Base-by-base conservation (phyloP, 169 alveolate genomes). In the Plasmodium malariae region DNA sequence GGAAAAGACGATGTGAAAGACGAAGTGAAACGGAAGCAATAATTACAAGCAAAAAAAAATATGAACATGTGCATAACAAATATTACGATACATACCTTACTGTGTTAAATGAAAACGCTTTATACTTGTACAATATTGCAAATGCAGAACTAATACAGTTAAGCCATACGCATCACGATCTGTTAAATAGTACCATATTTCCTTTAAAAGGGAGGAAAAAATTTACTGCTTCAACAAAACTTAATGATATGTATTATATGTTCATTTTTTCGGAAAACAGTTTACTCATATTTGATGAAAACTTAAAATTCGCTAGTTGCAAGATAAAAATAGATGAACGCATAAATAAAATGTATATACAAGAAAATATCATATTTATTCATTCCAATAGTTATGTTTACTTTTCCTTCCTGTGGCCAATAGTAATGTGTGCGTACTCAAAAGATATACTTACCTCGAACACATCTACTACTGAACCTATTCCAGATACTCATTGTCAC, bases 341-440 rank as follows among this genome's bases (percentile, higher is more conserved):
- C 36, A 83, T 67, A 14, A 60, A 65, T 45, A 70, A 71, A 55
- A 65, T 83, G 63, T 83, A 51, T 57, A 36, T 83, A 43, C 24
- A 49, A 19, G 71, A 67, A 3, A 45, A 71, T 11, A 51, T 67
- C 36, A 24, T 83, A 40, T 83, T 83, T 26, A 3, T 83, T 21
- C 73, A 32, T 32, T 51, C 91, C 14, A 83, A 83, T 45, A 83
- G 67, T 43, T 34, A 21, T 83, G 11, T 83, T 5, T 83, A 83
- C 49, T 83, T 83, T 40, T 26, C 72, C 1, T 65, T 34, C 28
- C 5, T n/a, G n/a, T n/a, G n/a, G n/a, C n/a, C n/a, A n/a, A n/a
- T n/a, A n/a, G n/a, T n/a, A n/a, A n/a, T n/a, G n/a, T n/a, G n/a
- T n/a, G n/a, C n/a, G n/a, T n/a, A n/a, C n/a, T n/a, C n/a, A n/a